Base-by-base conservation (phyloP, 805 yeast genomes). In the Kazachstania kunashirensis region DNA sequence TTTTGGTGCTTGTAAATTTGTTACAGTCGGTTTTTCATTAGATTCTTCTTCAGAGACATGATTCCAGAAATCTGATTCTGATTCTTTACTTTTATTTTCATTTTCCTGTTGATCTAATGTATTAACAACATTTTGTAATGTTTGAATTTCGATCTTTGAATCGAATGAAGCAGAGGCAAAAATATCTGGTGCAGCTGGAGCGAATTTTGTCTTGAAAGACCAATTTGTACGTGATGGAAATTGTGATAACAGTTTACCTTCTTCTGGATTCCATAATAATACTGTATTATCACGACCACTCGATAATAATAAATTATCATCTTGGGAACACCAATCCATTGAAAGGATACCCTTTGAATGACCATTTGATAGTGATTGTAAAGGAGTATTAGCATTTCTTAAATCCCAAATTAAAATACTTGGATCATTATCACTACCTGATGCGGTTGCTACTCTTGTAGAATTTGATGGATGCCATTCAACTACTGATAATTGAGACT, bases 401-500 rank as follows among this genome's bases (percentile, higher is more conserved):
- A 92, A 70, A 65, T 92, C 96, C 98, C 98, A 92, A 12, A 89
- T 68, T 45, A 85, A 63, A 37, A 92, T 77, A 23, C 82, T 71
- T 10, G 98, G 95, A 34, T 75, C 74, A 15, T 70, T 66, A 59
- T 88, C 96, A 40, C 76, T 73, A 42, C 80, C 86, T 20, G 92
- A 78, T 19, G 95, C 95, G 18, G 97, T 89, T 19, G 83, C 77
- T 41, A 92, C 72, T 55, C 76, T 80, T 12, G 97, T 89, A 40
- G 89, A 76, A 62, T 79, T 79, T 30, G 71, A 63, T 39, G 99
- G 98, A 59, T 92, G 96, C 99, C 99, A 92, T 40, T 80, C 85
- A 11, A 92, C 94, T 42, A 73, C 71, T 24, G 94, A 76, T 34
- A 89, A 70, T 38, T 79, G 79, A 17, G 86, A 79, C 52, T 80